phyloP scores from a whole-genome alignment of 768 basidiomycete species.

The Fomitopsis pulvina region DNA sequence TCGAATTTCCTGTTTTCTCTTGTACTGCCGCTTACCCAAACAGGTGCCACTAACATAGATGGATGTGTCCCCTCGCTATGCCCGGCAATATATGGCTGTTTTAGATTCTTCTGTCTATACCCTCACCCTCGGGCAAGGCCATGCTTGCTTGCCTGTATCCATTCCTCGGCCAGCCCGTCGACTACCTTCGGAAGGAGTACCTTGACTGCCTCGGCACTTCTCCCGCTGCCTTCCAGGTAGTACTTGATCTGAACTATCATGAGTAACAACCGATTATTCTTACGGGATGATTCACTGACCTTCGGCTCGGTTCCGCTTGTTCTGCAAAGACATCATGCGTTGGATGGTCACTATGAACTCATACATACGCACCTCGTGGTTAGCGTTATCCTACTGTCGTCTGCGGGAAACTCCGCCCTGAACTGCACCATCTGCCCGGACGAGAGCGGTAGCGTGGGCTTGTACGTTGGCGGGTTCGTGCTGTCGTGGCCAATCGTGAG shows the following conservation, averaged over 20 bases:
- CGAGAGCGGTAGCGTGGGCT: constrained; percentile 61
- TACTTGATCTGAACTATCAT: constrained; percentile 68
- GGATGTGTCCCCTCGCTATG: too few species aligned
- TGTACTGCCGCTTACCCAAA: too few species aligned
- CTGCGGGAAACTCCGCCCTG: constrained; percentile 37
- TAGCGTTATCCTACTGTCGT: constrained; percentile 49
- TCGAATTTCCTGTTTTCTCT: too few species aligned
- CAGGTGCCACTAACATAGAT: too few species aligned
- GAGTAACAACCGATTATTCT: neutral
- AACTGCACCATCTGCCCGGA: constrained; percentile 87
- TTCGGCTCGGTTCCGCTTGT: constrained; percentile 92
- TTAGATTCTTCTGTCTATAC: too few species aligned
- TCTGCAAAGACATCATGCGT: constrained; percentile 31
- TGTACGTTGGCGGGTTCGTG: constrained; percentile 56
- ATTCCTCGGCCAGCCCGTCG: constrained; percentile 51
- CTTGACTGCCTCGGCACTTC: constrained; percentile 39
- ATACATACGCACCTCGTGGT: constrained; percentile 52
- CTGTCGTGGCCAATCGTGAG: constrained; percentile 76
- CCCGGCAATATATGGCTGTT: too few species aligned
- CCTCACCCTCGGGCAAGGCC: constrained; percentile 25
- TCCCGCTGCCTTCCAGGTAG: constrained; percentile 77
- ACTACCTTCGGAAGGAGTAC: constrained; percentile 49
- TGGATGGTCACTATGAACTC: neutral
- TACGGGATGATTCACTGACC: constrained; percentile 30
- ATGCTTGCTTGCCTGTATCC: constrained; percentile 64